phyloP scores from a whole-genome alignment of 495 filamentous ascomycete species.

The Penicillium turbatum region DNA sequence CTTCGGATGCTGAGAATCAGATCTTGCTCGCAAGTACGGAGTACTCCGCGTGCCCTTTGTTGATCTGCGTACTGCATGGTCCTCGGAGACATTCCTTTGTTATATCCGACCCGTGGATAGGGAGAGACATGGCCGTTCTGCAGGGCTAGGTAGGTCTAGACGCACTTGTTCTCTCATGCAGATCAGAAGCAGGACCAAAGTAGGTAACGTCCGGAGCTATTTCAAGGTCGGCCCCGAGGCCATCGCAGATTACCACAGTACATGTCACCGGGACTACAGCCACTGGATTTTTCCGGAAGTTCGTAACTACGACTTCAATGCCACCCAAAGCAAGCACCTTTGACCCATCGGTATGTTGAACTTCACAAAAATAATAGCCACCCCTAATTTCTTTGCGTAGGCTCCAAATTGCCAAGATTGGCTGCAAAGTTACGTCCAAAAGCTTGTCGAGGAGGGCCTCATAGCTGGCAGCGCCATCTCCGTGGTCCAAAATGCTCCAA shows the following conservation, averaged over 20 bases:
- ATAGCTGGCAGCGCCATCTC: neutral
- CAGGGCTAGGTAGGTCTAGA: too few species aligned
- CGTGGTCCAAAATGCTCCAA: slow-evolving; percentile 1
- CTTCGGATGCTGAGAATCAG: neutral
- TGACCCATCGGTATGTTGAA: neutral
- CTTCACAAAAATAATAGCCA: neutral
- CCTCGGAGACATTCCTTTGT: too few species aligned
- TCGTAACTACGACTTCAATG: neutral
- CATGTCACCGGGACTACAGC: neutral
- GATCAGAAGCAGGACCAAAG: too few species aligned
- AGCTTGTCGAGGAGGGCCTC: neutral
- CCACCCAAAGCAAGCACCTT: neutral
- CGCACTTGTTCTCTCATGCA: too few species aligned
- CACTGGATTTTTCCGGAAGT: neutral
- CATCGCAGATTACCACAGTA: too few species aligned
- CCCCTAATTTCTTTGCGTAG: neutral
- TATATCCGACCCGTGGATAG: neutral
- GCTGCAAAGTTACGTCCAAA: neutral
- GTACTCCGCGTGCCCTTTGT: neutral
- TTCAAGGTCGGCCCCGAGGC: too few species aligned
- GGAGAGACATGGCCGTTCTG: too few species aligned
- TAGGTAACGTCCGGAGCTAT: too few species aligned
- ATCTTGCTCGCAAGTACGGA: neutral
- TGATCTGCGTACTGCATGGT: too few species aligned
- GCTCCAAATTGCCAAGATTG: slow-evolving; percentile 4